Evolutionary conservation across 2,329 filamentous ascomycete species (phyloP).

Genomic region (Cercospora citrullina): DNA sequence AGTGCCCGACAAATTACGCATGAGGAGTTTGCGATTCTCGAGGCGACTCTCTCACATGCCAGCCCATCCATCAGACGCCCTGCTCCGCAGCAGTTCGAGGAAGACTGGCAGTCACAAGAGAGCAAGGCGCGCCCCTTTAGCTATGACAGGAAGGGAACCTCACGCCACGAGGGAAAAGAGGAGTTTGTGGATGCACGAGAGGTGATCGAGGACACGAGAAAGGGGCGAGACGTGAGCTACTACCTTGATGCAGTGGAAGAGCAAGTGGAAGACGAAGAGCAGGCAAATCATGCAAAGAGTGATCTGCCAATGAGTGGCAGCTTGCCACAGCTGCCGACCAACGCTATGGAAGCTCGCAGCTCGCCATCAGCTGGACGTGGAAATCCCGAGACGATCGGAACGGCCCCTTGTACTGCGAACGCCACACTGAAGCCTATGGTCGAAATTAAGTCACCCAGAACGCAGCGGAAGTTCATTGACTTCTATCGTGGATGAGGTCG

Average conservation of each 20-base stretch:
- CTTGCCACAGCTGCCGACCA: neutral
- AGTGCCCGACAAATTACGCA: constrained; percentile 2
- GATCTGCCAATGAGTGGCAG: neutral
- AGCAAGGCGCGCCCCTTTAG: neutral
- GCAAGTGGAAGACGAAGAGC: neutral
- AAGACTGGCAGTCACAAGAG: constrained; percentile 11
- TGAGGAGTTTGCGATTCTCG: neutral
- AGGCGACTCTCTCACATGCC: neutral
- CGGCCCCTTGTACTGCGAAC: neutral
- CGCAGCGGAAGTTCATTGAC: neutral
- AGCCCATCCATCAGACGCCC: neutral
- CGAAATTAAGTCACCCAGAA: neutral
- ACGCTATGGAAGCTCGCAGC: neutral
- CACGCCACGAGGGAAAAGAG: neutral
- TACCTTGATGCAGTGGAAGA: constrained; percentile 13
- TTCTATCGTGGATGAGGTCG: neutral
- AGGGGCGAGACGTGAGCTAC: neutral
- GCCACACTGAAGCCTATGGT: neutral
- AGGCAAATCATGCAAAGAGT: neutral
- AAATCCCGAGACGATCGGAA: neutral
- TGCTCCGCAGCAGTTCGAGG: neutral
- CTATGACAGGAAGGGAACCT: neutral
- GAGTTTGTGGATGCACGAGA: constrained; percentile 1
- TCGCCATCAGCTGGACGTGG: neutral
- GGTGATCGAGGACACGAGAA: neutral